Evolutionary conservation across 495 filamentous ascomycete genomes (phyloP).

Genomic region (Cercophora samala): DNA sequence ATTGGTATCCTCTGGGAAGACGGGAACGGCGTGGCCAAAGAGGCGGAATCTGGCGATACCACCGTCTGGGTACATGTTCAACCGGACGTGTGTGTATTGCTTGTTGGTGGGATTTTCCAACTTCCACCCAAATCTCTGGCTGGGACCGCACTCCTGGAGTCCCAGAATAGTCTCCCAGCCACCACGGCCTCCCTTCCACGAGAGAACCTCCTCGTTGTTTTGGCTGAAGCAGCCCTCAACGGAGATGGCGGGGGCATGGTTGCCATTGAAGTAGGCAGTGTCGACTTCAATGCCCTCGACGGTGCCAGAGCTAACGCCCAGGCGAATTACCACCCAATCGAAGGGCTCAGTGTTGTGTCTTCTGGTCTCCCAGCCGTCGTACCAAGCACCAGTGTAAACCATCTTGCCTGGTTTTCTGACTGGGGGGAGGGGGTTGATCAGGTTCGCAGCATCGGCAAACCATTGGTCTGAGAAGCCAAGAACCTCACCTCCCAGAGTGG

Average conservation of each 20-base stretch:
- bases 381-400: constrained; percentile 85
- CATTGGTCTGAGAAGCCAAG: constrained; percentile 81
- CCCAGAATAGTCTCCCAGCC: constrained; percentile 73
- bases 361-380: constrained; percentile 92
- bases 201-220: constrained; percentile 57
- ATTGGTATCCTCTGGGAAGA: constrained; percentile 59
- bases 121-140: constrained; percentile 74
- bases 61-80: constrained; percentile 91
- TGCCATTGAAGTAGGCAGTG: constrained; percentile 82
- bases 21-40: constrained; percentile 72
- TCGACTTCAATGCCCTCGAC: constrained; percentile 82
- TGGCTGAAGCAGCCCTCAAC: constrained; percentile 73
- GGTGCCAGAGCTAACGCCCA: constrained; percentile 73
- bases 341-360: constrained; percentile 75
- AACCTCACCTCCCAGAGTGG: constrained; percentile 67
- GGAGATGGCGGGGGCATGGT: constrained; percentile 78
- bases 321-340: constrained; percentile 79
- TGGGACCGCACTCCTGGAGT: constrained; percentile 68
- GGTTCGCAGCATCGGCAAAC: constrained; percentile 80
- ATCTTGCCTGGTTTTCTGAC: constrained; percentile 78
- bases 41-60: constrained; percentile 86
- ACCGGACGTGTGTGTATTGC: constrained; percentile 77
- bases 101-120: constrained; percentile 56
- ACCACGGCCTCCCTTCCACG: constrained; percentile 53
- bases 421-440: constrained; percentile 70